These are phyloP conservation scores for Chlamydomonas schloesseri DNA, from an alignment of 139 green algal genomes.

Conservation along the genomic window DNA sequence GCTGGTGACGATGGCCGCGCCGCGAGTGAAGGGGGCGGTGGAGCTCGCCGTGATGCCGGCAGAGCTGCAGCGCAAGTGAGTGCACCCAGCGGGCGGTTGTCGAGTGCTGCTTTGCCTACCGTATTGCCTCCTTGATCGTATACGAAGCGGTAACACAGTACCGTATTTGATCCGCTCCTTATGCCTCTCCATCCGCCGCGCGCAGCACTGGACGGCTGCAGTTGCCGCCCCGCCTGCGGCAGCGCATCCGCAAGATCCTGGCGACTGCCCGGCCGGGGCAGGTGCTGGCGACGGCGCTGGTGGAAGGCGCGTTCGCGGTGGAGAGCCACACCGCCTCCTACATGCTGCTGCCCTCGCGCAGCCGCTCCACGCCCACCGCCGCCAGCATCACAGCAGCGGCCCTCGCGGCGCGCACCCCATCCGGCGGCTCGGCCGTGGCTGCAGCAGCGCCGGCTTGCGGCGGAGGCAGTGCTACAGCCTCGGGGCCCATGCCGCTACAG, in stretches of 20 bases:
- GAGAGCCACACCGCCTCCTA: neutral
- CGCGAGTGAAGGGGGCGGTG: slow-evolving; percentile 5
- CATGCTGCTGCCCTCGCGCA: neutral
- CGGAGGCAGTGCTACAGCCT: too few relatives aligned
- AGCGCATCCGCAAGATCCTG: slow-evolving; percentile 24
- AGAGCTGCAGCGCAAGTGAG: slow-evolving; percentile 3
- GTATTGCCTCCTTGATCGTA: too few relatives aligned
- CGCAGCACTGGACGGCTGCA: slow-evolving; percentile 17
- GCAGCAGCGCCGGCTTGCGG: too few relatives aligned
- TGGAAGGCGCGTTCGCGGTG: slow-evolving; percentile 1
- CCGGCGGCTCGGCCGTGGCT: too few relatives aligned
- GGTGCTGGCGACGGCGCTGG: neutral
- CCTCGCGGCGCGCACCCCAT: neutral
- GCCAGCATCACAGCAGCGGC: neutral
- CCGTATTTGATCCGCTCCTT: too few relatives aligned
- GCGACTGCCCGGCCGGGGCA: neutral
- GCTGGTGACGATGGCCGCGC: slow-evolving; percentile 28
- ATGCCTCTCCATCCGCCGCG: too few relatives aligned
- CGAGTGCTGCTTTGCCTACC: too few relatives aligned
- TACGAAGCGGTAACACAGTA: too few relatives aligned
- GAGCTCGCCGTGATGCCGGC: slow-evolving; percentile 3
- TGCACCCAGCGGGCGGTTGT: too few relatives aligned
- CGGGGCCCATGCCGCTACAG: too few relatives aligned
- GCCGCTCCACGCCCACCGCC: neutral
- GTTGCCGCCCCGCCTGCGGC: neutral